Conservation (phyloP, 805 yeast species). For the Ascoidea asiatica region DNA sequence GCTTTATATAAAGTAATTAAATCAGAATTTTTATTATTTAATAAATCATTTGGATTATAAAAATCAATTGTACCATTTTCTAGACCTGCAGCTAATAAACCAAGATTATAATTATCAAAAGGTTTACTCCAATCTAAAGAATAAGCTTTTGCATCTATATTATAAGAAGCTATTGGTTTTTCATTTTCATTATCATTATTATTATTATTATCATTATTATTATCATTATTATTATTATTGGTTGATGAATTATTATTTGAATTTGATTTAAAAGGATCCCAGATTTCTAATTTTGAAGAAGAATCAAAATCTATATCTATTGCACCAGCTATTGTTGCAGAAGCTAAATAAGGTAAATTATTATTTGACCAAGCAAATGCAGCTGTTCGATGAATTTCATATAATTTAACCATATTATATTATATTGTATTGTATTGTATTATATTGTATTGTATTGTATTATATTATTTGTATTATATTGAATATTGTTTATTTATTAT, state of each 20-base stretch:
- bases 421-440: too few relatives aligned
- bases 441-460: too few relatives aligned
- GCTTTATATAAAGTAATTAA: slow-evolving; percentile 37
- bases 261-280: slow-evolving; percentile 43
- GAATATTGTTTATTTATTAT: too few relatives aligned
- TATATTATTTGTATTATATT: too few relatives aligned
- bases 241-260: too few relatives aligned
- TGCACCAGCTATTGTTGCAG: not conserved
- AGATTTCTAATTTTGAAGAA: slow-evolving; percentile 62
- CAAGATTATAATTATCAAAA: slow-evolving; percentile 21
- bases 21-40: slow-evolving; percentile 19
- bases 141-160: slow-evolving; percentile 51
- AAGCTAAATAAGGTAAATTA: not conserved
- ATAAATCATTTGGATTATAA: slow-evolving; percentile 50
- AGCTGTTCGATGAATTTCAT: not conserved
- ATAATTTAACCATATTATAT: not conserved
- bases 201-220: slow-evolving; percentile 16
- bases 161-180: slow-evolving; percentile 29
- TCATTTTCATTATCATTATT: slow-evolving; percentile 11
- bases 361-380: not conserved
- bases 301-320: slow-evolving; percentile 77
- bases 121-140: slow-evolving; percentile 71
- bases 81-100: slow-evolving; percentile 73
- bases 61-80: slow-evolving; percentile 73
- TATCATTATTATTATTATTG: too few relatives aligned